Percentiles rank a stretch among this genome's conserved stretches.
Evolutionary conservation across 441 rosid species (phyloP).

Genomic region (Corymbia citriodora): DNA sequence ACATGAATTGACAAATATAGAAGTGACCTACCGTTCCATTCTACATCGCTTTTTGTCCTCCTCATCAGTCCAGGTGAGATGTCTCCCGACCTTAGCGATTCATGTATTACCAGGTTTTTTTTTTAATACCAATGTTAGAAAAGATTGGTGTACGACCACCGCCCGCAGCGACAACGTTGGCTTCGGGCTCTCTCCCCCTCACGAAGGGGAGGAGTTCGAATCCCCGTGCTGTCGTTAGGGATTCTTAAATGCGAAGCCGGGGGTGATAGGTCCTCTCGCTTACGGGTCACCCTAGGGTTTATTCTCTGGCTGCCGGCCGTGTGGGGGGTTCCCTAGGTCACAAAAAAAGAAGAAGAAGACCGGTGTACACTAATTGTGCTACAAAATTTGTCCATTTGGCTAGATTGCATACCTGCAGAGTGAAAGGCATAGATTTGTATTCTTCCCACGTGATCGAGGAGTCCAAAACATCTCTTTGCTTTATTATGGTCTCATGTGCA

Average conservation of each 20-base stretch:
- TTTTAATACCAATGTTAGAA: not conserved
- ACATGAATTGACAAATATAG: not conserved
- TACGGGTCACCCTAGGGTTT: no score
- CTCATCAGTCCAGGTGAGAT: constrained; percentile 11
- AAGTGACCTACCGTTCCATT: constrained; percentile 8
- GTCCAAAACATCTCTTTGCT: not conserved
- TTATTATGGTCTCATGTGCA: constrained; percentile 17
- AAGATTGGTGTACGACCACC: not conserved
- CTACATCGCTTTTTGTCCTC: constrained; percentile 6
- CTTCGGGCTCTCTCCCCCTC: no score
- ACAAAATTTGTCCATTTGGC: not conserved
- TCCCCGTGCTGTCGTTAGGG: no score
- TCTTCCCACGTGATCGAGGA: constrained; percentile 22
- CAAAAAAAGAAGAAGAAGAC: no score
- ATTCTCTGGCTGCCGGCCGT: no score
- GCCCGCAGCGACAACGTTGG: no score
- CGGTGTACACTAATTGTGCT: not conserved
- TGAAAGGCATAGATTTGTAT: constrained; percentile 23
- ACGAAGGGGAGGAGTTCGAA: no score
- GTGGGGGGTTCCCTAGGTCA: no score
- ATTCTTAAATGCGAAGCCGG: no score
- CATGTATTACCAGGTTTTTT: not conserved
- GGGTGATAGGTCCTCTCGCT: no score
- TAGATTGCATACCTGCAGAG: constrained; percentile 15
- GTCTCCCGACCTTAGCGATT: constrained; percentile 7